Evolutionary conservation across 345 rosid genomes (phyloP), one percentile per base, ranked within the genome.

Genomic region (Arabis hirsuta): DNA sequence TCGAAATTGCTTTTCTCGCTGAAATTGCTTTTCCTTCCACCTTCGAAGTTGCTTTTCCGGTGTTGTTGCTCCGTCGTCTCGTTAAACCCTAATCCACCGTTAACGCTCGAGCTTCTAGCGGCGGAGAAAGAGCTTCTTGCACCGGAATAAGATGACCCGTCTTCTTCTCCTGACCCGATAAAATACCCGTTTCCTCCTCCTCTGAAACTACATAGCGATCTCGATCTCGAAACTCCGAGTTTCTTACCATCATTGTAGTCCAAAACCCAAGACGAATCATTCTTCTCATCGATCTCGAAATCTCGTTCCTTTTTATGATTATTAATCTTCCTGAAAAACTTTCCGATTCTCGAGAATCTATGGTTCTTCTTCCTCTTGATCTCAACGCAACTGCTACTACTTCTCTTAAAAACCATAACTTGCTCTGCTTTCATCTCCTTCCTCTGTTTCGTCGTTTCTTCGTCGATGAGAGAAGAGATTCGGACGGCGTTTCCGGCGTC

Each of bases 321-420:
- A 34, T 83, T 89, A 9, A 77, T 77, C 85, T 82, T 91, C 72
- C 91, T 78, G 44, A 95, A 88, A 42, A 95, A 75, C 75, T 86
- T 86, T 59, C 90, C 91, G 56, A 95, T 83, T 52, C 63, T 86
- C 86, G 96, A 95, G 71, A 95, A 82, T 53, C 94, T 89, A 10
- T 67, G 81, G 51, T 81, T 81, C 68, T 82, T 90, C 31, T 54
- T 46, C 66, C 82, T 87, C 87, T 84, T 89, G 65, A 88, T 88
- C 96, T 91, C 99, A 11, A 88, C 94, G 29, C 97, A 88, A 78
- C 88, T 91, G 53, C 96, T 91, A 55, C 82, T 88, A 76, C 96
- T 95, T 62, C 97, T 86, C 79, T 88, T 87, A 54, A 91, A 84
- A 74, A 88, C 51, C 42, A 85, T 52, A 3, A 81, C 90, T 4